These are phyloP conservation scores for Pezicula neosporulosa DNA, from an alignment of 2,329 filamentous ascomycete species.

Conservation along the genomic window DNA sequence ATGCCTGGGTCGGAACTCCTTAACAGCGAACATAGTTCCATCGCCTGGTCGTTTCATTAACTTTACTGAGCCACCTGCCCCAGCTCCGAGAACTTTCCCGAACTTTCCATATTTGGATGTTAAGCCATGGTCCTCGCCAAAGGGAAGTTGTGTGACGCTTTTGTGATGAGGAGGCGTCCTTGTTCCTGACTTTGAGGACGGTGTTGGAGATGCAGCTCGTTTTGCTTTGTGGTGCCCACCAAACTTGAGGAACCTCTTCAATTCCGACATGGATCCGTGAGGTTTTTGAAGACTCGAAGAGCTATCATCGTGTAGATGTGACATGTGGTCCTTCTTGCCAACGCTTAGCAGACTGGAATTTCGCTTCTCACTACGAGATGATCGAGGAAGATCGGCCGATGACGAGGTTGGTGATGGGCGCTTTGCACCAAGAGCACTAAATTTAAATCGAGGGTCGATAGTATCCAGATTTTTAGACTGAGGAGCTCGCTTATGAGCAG, in stretches of 20 bases:
- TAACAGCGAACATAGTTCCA: conserved; percentile 91
- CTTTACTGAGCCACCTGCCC: conserved; percentile 89
- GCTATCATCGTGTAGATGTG: conserved; percentile 42
- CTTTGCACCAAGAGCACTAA: conserved; percentile 63
- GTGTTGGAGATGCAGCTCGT: conserved; percentile 60
- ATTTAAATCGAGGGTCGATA: conserved; percentile 81
- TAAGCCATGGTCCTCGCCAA: conserved; percentile 89
- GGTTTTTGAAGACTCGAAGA: conserved; percentile 45
- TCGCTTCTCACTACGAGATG: conserved; percentile 45
- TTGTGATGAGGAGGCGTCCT: conserved; percentile 45
- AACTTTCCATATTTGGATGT: conserved; percentile 94
- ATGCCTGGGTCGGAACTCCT: conserved; percentile 91
- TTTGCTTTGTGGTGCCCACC: conserved; percentile 65
- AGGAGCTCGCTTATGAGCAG: conserved; percentile 73
- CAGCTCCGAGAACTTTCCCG: conserved; percentile 88
- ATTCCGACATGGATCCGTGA: conserved; percentile 84
- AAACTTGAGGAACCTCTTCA: conserved; percentile 95
- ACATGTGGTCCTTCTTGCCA: conserved; percentile 38
- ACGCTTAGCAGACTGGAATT: conserved; percentile 40
- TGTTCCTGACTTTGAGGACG: conserved; percentile 45
- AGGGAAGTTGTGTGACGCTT: conserved; percentile 68
- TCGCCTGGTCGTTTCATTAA: conserved; percentile 93
- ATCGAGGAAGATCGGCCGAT: conserved; percentile 45
- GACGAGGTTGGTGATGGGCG: conserved; percentile 54
- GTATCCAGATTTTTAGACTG: conserved; percentile 62